Evolutionary conservation across 257 asterid genomes (phyloP), one percentile per base, ranked within the genome.

Genomic region (Petunia axillaris): DNA sequence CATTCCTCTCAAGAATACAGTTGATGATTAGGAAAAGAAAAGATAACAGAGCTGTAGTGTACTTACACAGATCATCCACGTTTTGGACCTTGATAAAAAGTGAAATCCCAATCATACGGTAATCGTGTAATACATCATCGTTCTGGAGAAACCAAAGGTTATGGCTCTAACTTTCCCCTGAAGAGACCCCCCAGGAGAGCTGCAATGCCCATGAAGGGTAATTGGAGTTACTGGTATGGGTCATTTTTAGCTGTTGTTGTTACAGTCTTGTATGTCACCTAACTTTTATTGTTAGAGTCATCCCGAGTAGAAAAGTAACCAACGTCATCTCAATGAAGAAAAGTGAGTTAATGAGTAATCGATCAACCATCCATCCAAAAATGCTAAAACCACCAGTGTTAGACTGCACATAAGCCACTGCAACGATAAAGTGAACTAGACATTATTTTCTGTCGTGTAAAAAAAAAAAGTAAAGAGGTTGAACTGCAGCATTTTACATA

Each of bases 341-440:
- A 80, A 94, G 84, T 16, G 97, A 92, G 83, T 91, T 91, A 64
- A 90, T 81, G 70, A 92, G 95, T 82, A 91, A 76, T 64, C 98
- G 90, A 81, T 94, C 97, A 76, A 94, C 91, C 79, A 86, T 81
- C 97, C 95, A 92, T 57, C 97, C 98, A 48, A 87, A 94, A 73
- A 94, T 86, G 35, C 95, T 94, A 83, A 94, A 92, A 74, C 98
- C 98, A 48, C 98, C 92, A 0, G 94, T 84, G 86, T 92, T 94
- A 55, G 97, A 90, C 89, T 88, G 92, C 77, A 94, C 93, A 81
- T 92, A 92, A 9, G 94, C 83, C 76, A 94, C 98, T 93, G 91
- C 94, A 90, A 60, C 46, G 57, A 79, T 43, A 35, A 73, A 73
- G 7, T 62, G 50, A 73, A 50, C 46, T 35, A 50, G 44, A 73